phyloP scores from a whole-genome alignment of 306 rosid species.

The Notholithocarpus densiflorus region DNA sequence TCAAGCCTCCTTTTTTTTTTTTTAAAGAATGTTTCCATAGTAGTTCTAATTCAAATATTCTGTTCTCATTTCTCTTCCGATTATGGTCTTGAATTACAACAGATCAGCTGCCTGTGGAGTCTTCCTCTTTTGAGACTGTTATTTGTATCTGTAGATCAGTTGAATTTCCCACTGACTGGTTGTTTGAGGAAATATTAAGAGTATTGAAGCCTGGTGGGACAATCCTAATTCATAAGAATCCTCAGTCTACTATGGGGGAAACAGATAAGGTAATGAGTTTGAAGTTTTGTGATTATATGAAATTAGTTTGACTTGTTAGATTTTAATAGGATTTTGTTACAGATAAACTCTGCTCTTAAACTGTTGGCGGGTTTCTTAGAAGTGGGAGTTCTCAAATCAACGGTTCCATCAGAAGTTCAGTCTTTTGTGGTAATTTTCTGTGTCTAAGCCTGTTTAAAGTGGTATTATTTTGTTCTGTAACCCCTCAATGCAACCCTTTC shows the following conservation, averaged over 20 bases:
- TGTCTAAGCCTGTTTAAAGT: too few species aligned
- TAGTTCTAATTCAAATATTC: slow-evolving; percentile 9
- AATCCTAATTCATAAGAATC: slow-evolving; percentile 41
- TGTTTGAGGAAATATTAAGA: slow-evolving; percentile 26
- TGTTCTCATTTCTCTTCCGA: neutral
- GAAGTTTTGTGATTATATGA: too few species aligned
- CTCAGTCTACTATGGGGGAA: slow-evolving; percentile 40
- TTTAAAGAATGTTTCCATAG: neutral
- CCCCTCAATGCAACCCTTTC: too few species aligned
- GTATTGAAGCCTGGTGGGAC: slow-evolving; percentile 69
- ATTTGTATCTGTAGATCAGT: slow-evolving; percentile 35
- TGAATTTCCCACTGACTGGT: too few species aligned
- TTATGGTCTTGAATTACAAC: slow-evolving; percentile 15
- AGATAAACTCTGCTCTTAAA: too few species aligned
- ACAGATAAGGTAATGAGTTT: slow-evolving; percentile 45
- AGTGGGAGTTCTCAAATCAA: slow-evolving; percentile 41
- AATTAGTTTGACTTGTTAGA: too few species aligned
- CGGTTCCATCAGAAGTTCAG: slow-evolving; percentile 21
- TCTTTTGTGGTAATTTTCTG: slow-evolving; percentile 46
- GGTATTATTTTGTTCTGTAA: too few species aligned
- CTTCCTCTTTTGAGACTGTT: slow-evolving; percentile 58
- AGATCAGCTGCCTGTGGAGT: slow-evolving; percentile 66
- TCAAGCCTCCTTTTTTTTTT: neutral
- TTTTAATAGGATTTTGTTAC: too few species aligned
- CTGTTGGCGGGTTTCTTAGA: slow-evolving; percentile 68